phyloP scores from a whole-genome alignment of 495 filamentous ascomycete species.

The Platismatia glauca region DNA sequence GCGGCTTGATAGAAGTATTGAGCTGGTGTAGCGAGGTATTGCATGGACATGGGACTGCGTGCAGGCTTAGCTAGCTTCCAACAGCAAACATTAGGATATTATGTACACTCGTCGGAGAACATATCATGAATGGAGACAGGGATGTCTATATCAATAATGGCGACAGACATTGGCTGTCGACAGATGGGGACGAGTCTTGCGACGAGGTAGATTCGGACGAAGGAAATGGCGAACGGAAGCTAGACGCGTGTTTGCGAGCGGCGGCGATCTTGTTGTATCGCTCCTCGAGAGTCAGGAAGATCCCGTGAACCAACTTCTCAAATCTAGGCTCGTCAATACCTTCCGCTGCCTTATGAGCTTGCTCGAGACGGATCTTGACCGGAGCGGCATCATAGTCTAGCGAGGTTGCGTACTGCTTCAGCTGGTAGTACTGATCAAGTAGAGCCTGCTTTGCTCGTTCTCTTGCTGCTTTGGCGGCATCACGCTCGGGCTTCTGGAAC shows the following conservation, averaged over 20 bases:
- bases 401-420: constrained; percentile 11
- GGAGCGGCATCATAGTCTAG: constrained; percentile 9
- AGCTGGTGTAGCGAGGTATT: neutral
- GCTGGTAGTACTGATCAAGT: constrained; percentile 1
- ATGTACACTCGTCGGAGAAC: neutral
- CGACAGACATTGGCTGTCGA: neutral
- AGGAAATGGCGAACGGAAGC: neutral
- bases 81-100: neutral
- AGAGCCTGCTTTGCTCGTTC: neutral
- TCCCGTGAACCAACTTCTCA: constrained; percentile 2
- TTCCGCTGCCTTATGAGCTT: constrained; percentile 15
- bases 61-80: neutral
- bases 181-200: neutral
- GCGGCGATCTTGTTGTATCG: constrained; percentile 2
- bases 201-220: neutral
- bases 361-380: constrained; percentile 18
- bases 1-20: neutral
- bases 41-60: neutral
- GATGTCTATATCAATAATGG: neutral
- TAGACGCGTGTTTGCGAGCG: constrained; percentile 5
- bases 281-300: constrained; percentile 17
- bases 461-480: neutral
- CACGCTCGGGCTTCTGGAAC: neutral
- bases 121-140: neutral
- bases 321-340: constrained; percentile 11